Conservation (phyloP, 164 flowering plant species). For the Nelumbo lutea region DNA sequence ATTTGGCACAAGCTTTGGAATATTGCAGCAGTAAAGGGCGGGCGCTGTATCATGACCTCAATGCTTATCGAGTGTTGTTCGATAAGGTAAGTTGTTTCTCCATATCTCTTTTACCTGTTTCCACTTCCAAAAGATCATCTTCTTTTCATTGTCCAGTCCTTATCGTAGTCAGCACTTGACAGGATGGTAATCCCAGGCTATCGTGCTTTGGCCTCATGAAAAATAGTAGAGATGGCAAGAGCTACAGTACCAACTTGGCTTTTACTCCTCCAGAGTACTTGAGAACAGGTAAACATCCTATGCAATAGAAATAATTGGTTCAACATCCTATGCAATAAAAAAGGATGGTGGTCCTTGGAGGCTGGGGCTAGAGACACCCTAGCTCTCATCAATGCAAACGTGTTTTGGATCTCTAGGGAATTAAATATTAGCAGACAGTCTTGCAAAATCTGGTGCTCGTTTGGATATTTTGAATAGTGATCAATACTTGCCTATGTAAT, state of each 20-base stretch:
- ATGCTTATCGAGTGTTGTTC: constrained; percentile 77
- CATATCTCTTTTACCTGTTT: background rate
- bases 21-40: constrained; percentile 77
- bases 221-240: constrained; percentile 67
- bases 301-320: background rate
- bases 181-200: constrained; percentile 65
- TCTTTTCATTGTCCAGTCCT: constrained; percentile 3
- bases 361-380: too few relatives aligned
- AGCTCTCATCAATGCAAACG: too few relatives aligned
- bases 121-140: background rate
- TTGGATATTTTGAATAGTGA: too few relatives aligned
- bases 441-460: too few relatives aligned
- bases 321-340: too few relatives aligned
- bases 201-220: constrained; percentile 76
- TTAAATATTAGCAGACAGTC: too few relatives aligned
- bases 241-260: constrained; percentile 73
- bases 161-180: constrained; percentile 5
- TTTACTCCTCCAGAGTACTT: constrained; percentile 72
- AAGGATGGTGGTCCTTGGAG: too few relatives aligned
- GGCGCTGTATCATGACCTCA: constrained; percentile 86
- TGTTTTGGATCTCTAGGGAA: too few relatives aligned
- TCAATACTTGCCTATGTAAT: too few relatives aligned
- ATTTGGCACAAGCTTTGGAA: constrained; percentile 12
- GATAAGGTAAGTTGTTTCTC: constrained; percentile 36
- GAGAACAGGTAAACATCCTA: constrained; percentile 33